Conservation (phyloP, 192 early-diverging fungal genomes). For the Podila minutissima region DNA sequence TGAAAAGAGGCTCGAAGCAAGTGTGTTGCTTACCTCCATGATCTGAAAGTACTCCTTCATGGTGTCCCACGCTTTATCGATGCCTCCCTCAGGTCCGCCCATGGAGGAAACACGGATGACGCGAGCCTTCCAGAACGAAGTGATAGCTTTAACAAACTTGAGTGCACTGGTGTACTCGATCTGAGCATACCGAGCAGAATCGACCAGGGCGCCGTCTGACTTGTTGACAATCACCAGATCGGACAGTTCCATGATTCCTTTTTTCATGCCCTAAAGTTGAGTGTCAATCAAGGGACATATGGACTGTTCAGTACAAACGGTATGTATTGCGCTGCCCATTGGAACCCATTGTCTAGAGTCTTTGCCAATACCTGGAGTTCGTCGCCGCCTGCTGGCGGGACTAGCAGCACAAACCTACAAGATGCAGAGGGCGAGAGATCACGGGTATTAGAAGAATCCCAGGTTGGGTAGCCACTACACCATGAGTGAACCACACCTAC, state of each 20-base stretch:
- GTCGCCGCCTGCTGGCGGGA: constrained; percentile 86
- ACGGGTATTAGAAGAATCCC: neutral
- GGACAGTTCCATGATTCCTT: constrained; percentile 87
- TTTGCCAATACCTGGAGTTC: constrained; percentile 71
- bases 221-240: constrained; percentile 88
- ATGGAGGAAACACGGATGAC: constrained; percentile 69
- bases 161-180: constrained; percentile 77
- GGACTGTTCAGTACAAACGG: neutral
- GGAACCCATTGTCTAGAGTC: no score
- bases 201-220: constrained; percentile 74
- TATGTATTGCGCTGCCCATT: neutral
- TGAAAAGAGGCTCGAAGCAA: neutral
- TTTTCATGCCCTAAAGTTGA: constrained; percentile 75
- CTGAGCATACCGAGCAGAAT: constrained; percentile 69
- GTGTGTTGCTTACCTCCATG: constrained; percentile 56
- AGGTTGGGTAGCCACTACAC: neutral
- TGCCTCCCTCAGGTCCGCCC: constrained; percentile 55
- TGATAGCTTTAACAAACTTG: constrained; percentile 66
- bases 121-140: constrained; percentile 56
- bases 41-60: constrained; percentile 67
- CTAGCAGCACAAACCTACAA: constrained; percentile 73
- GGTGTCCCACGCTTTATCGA: constrained; percentile 65
- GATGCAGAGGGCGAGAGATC: neutral
- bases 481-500: constrained; percentile 31
- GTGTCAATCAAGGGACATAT: neutral